Percentiles rank a stretch among this genome's conserved stretches.
Evolutionary conservation across 129 eudicot species (phyloP).

Genomic region (Scalesia atractyloides): DNA sequence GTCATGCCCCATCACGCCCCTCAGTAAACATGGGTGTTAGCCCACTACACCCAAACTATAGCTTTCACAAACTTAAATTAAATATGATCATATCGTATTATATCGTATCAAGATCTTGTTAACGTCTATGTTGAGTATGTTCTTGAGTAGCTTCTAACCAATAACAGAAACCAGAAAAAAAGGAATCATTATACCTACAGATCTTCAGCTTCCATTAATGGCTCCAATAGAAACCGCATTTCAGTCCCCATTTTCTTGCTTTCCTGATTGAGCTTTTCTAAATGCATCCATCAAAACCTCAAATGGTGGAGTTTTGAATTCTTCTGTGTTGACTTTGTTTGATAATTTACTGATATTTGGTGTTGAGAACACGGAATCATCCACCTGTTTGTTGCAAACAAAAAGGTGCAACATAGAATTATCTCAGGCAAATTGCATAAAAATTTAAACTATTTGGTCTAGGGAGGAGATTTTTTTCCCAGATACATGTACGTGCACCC

Average conservation of each 20-base stretch:
- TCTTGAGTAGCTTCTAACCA: slow-evolving; percentile 21
- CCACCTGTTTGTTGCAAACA: slow-evolving; percentile 46
- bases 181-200: slow-evolving; percentile 10
- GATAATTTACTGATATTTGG: slow-evolving; percentile 37
- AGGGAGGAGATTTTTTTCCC: too few relatives aligned
- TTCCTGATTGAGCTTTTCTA: slow-evolving; percentile 38
- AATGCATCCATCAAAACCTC: slow-evolving; percentile 52
- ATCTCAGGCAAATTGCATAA: background rate
- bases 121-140: background rate
- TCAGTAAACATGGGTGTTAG: too few relatives aligned
- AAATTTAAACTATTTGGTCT: background rate
- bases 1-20: too few relatives aligned
- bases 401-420: background rate
- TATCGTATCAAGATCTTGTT: slow-evolving; percentile 4
- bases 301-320: slow-evolving; percentile 63
- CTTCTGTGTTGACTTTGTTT: slow-evolving; percentile 35
- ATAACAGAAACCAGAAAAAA: background rate
- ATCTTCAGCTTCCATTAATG: slow-evolving; percentile 29
- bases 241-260: slow-evolving; percentile 39
- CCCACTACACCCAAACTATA: too few relatives aligned
- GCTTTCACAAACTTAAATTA: background rate
- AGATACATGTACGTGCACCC: too few relatives aligned
- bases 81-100: slow-evolving; percentile 6
- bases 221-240: slow-evolving; percentile 9
- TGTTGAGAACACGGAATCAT: slow-evolving; percentile 42